A percentile compares a stretch with the other conserved stretches of the same genome.
phyloP scores from a whole-genome alignment of 176 grass and related monocot genomes.

The Sorghum bicolor region DNA sequence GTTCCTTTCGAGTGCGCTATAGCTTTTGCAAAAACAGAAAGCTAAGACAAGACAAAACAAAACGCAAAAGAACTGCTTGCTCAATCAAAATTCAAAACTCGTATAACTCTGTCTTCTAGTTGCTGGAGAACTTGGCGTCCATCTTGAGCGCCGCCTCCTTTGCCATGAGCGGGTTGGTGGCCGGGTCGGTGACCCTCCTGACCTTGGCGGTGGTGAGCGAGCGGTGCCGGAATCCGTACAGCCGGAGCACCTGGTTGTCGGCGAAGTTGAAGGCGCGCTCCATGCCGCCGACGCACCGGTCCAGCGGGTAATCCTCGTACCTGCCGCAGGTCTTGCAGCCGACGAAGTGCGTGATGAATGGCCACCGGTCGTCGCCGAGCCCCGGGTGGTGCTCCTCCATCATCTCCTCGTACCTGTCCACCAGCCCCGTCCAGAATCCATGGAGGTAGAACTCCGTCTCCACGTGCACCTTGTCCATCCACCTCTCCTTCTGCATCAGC shows the following conservation, averaged over 20 bases:
- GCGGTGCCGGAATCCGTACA: conserved; percentile 58
- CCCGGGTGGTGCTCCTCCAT: conserved; percentile 77
- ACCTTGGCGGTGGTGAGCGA: conserved; percentile 48
- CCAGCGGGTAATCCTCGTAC: conserved; percentile 55
- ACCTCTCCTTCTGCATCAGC: conserved; percentile 50
- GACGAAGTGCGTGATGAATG: conserved; percentile 80
- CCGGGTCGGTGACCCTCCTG: conserved; percentile 31
- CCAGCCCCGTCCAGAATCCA: conserved; percentile 61
- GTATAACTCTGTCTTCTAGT: background rate
- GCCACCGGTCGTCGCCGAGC: conserved; percentile 77
- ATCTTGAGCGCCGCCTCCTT: conserved; percentile 48
- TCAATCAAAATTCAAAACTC: background rate
- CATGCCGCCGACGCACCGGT: conserved; percentile 58
- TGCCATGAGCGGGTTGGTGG: conserved; percentile 31
- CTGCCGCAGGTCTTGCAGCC: conserved; percentile 70
- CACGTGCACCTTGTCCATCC: conserved; percentile 59
- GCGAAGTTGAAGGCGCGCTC: conserved; percentile 90
- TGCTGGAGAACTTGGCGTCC: conserved; percentile 30
- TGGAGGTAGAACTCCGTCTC: conserved; percentile 81
- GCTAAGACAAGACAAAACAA: background rate
- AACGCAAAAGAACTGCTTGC: background rate
- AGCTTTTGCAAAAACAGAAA: background rate
- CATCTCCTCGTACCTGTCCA: conserved; percentile 82
- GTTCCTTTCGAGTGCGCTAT: no score
- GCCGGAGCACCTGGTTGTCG: conserved; percentile 73